Percentiles rank a stretch among this genome's conserved stretches.
phyloP scores from a whole-genome alignment of 495 filamentous ascomycete species.

The Podospora pseudopauciseta region DNA sequence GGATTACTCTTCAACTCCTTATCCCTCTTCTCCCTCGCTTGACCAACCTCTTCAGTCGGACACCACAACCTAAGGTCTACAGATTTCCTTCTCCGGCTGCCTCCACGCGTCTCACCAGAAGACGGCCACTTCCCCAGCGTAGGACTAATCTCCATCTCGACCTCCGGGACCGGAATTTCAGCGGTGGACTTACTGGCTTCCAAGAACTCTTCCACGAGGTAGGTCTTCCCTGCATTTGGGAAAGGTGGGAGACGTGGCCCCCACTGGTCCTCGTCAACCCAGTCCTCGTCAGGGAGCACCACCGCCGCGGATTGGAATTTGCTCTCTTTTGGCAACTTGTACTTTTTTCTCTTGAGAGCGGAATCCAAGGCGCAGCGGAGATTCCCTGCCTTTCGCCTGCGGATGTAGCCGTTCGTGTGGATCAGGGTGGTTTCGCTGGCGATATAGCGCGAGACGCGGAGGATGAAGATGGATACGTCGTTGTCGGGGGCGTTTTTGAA shows the following conservation, averaged over 20 bases:
- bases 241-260: no score
- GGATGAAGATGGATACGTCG: conserved; percentile 18
- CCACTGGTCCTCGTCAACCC: not conserved
- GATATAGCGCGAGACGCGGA: conserved; percentile 11
- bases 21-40: not conserved
- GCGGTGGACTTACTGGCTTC: not conserved
- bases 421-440: not conserved
- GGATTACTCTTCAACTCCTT: not conserved
- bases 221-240: not conserved
- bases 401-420: not conserved
- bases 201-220: not conserved
- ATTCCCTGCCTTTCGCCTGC: not conserved
- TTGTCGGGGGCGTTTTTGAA: conserved; percentile 5
- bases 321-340: not conserved
- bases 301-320: conserved; percentile 9
- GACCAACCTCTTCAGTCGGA: no score
- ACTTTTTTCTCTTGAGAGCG: not conserved
- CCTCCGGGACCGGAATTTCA: conserved; percentile 13
- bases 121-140: conserved; percentile 26
- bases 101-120: not conserved
- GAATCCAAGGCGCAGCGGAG: not conserved
- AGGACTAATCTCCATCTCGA: conserved; percentile 27
- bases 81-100: no score
- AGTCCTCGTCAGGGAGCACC: conserved; percentile 14
- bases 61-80: no score